Evolutionary conservation across 768 basidiomycete species (phyloP).

Genomic region (Agrocybe pediades): DNA sequence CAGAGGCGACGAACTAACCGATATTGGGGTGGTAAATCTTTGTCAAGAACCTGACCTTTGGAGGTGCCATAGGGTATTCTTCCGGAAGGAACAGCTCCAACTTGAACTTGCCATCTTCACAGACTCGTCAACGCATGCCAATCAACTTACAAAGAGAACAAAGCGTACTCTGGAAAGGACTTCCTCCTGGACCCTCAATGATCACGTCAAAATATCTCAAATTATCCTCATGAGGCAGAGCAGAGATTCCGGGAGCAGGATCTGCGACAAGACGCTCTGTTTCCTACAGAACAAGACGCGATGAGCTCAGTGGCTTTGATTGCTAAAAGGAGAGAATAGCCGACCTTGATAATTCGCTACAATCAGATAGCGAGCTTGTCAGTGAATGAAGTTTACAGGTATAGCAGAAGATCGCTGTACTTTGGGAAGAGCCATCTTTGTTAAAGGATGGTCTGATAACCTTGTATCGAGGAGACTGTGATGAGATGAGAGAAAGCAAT

Average conservation of each 20-base stretch:
- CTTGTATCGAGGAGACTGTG: slow-evolving; percentile 1
- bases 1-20: slow-evolving; percentile 54
- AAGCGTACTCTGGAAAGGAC: slow-evolving; percentile 80
- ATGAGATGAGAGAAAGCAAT: slow-evolving; percentile 9
- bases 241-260: slow-evolving; percentile 97
- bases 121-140: slow-evolving; percentile 2
- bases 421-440: slow-evolving; percentile 55
- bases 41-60: slow-evolving; percentile 96
- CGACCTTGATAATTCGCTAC: slow-evolving; percentile 55
- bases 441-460: not conserved
- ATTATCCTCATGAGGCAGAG: slow-evolving; percentile 94
- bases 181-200: slow-evolving; percentile 92
- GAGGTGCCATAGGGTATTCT: slow-evolving; percentile 99
- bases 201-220: slow-evolving; percentile 98
- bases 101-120: slow-evolving; percentile 86
- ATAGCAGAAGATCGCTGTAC: slow-evolving; percentile 24
- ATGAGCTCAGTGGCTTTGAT: slow-evolving; percentile 1
- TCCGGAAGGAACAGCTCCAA: slow-evolving; percentile 98
- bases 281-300: slow-evolving; percentile 58
- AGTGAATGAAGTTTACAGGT: not conserved
- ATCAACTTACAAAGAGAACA: not conserved
- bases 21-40: slow-evolving; percentile 99
- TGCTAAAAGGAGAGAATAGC: slow-evolving; percentile 12
- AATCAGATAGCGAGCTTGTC: slow-evolving; percentile 21
- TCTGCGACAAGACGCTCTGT: slow-evolving; percentile 96